Conservation (phyloP, 2,329 filamentous ascomycete species). For the Verruconis gallopava region DNA sequence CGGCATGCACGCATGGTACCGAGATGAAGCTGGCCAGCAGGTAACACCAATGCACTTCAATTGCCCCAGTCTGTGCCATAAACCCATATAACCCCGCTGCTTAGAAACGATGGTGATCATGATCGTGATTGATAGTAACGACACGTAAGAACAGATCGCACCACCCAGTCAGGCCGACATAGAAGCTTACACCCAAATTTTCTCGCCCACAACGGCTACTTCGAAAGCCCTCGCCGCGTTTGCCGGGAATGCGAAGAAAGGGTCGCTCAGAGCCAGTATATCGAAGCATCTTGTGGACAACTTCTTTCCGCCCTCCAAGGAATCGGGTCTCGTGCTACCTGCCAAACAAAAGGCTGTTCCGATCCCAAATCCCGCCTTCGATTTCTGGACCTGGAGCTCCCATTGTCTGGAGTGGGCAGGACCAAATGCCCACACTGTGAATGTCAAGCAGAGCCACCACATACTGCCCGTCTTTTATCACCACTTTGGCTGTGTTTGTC, state of each 20-base stretch:
- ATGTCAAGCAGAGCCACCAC: slow-evolving; percentile 48
- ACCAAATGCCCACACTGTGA: slow-evolving; percentile 39
- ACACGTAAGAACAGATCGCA: slow-evolving; percentile 16
- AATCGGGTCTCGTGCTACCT: slow-evolving; percentile 18
- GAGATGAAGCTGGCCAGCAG: slow-evolving; percentile 25
- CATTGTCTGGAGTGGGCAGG: slow-evolving; percentile 53
- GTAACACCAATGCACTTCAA: no score
- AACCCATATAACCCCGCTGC: slow-evolving; percentile 11
- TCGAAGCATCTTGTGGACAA: slow-evolving; percentile 43
- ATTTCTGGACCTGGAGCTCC: slow-evolving; percentile 54
- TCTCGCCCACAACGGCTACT: slow-evolving; percentile 47
- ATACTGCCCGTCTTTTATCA: slow-evolving; percentile 63
- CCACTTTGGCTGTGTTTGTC: slow-evolving; percentile 63
- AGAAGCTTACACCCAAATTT: slow-evolving; percentile 54
- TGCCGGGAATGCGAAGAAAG: slow-evolving; percentile 51
- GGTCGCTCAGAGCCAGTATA: slow-evolving; percentile 44
- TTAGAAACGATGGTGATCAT: no score
- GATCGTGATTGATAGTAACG: neutral
- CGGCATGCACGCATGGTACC: slow-evolving; percentile 40
- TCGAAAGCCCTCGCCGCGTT: slow-evolving; percentile 50
- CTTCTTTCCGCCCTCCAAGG: slow-evolving; percentile 36
- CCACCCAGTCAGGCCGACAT: slow-evolving; percentile 46
- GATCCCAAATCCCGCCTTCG: slow-evolving; percentile 53
- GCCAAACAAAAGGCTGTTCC: slow-evolving; percentile 22
- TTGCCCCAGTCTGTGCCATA: slow-evolving; percentile 1